Conservation (phyloP, 2,329 filamentous ascomycete species). For the Albifimbria verrucaria region DNA sequence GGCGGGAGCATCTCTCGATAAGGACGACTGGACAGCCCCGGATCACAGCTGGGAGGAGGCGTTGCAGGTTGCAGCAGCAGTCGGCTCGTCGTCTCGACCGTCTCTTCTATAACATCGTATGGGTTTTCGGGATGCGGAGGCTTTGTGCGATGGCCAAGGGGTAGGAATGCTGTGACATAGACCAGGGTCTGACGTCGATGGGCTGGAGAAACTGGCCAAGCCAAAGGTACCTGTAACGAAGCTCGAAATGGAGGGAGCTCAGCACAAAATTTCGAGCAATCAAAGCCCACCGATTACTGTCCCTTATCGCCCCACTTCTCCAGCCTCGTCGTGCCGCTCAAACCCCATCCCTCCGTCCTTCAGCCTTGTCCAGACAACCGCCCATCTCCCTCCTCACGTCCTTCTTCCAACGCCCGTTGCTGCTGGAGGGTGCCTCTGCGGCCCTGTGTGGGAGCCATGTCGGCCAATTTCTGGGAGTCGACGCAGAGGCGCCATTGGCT, state of each 20-base stretch:
- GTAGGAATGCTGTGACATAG: background rate
- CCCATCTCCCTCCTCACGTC: no score
- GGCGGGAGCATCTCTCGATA: slow-evolving; percentile 31
- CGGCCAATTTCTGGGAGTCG: slow-evolving; percentile 95
- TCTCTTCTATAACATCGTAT: background rate
- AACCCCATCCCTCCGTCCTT: background rate
- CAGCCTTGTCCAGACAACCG: no score
- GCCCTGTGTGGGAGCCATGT: slow-evolving; percentile 54
- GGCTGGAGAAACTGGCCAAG: background rate
- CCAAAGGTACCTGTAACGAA: background rate
- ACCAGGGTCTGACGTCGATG: background rate
- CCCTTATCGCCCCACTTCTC: background rate
- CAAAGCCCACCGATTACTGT: background rate
- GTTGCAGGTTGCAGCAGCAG: background rate
- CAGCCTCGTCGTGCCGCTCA: slow-evolving; percentile 1
- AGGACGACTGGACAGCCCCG: slow-evolving; percentile 1
- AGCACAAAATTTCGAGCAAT: background rate
- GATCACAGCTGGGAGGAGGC: background rate
- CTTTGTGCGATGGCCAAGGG: background rate
- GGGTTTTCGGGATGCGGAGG: background rate
- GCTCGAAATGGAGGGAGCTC: background rate
- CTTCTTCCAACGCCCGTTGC: no score
- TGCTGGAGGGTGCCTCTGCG: slow-evolving; percentile 8
- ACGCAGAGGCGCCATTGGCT: slow-evolving; percentile 89
- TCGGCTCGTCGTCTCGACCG: background rate